Evolutionary conservation across 2,329 filamentous ascomycete genomes (phyloP).

Genomic region (Beauveria brongniartii): DNA sequence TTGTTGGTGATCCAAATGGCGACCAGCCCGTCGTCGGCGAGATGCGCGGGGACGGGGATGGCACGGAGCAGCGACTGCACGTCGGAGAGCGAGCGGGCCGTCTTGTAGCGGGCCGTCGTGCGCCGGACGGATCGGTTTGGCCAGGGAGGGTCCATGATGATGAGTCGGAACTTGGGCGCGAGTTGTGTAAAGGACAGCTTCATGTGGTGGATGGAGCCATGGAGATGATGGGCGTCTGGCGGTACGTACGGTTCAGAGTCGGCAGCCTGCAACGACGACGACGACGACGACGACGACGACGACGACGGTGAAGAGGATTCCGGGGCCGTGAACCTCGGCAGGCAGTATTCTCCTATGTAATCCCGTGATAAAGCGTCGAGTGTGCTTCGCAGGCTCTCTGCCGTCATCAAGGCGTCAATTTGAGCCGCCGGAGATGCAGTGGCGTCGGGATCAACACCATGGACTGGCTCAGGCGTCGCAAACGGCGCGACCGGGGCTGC

Average conservation of each 20-base stretch:
- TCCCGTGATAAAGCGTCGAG: slow-evolving; percentile 21
- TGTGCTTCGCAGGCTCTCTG: slow-evolving; percentile 37
- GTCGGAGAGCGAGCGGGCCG: slow-evolving; percentile 36
- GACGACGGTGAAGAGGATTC: slow-evolving; percentile 8
- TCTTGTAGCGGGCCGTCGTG: slow-evolving; percentile 38
- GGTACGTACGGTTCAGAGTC: slow-evolving; percentile 28
- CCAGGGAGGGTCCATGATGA: slow-evolving; percentile 74
- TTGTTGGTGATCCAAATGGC: slow-evolving; percentile 77
- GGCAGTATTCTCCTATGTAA: slow-evolving; percentile 37
- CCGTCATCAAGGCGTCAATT: slow-evolving; percentile 46
- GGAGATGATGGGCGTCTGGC: slow-evolving; percentile 35
- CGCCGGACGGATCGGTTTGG: slow-evolving; percentile 66
- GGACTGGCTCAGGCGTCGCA: slow-evolving; percentile 39
- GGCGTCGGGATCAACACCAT: slow-evolving; percentile 9
- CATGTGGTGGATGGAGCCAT: slow-evolving; percentile 38
- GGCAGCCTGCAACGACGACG: not conserved
- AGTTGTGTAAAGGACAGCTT: slow-evolving; percentile 31
- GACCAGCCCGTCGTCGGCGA: slow-evolving; percentile 49
- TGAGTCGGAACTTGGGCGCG: slow-evolving; percentile 53
- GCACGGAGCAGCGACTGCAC: slow-evolving; percentile 41
- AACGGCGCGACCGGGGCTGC: slow-evolving; percentile 37
- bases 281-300: not conserved
- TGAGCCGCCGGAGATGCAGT: slow-evolving; percentile 35
- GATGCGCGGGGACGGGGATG: slow-evolving; percentile 48
- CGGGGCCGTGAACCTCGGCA: slow-evolving; percentile 29